phyloP scores from a whole-genome alignment of 2,329 filamentous ascomycete species.

The Sclerotinia borealis region DNA sequence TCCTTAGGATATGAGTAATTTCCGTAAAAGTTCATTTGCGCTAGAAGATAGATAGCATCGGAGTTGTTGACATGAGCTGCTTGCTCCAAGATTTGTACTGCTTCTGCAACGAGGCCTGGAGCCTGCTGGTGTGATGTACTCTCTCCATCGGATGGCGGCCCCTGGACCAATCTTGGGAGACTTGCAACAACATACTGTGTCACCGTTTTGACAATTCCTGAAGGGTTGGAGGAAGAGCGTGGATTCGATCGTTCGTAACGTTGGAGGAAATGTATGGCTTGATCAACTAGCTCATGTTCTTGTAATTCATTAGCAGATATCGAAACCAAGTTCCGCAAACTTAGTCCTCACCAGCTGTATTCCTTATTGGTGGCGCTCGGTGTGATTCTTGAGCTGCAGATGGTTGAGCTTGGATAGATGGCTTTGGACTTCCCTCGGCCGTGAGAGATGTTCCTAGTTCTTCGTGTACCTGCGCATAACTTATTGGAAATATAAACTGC shows the following conservation, averaged over 20 bases:
- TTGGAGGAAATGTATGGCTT: conserved; percentile 33
- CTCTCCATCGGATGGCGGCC: conserved; percentile 37
- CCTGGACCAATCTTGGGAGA: conserved; percentile 58
- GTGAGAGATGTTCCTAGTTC: conserved; percentile 19
- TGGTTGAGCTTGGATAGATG: conserved; percentile 25
- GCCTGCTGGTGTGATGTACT: conserved; percentile 35
- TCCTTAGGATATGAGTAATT: conserved; percentile 85
- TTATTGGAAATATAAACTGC: conserved; percentile 22
- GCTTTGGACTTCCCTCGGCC: conserved; percentile 23
- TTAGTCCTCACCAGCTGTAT: conserved; percentile 24
- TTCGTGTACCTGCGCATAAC: conserved; percentile 21
- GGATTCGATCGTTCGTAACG: conserved; percentile 29
- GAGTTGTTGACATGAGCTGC: conserved; percentile 54
- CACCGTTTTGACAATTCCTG: conserved; percentile 50
- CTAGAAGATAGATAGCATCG: conserved; percentile 83
- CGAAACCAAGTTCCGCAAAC: not conserved
- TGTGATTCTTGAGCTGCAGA: conserved; percentile 26
- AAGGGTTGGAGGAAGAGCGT: conserved; percentile 40
- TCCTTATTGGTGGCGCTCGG: conserved; percentile 21
- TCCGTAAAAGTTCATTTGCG: conserved; percentile 94
- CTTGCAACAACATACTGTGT: conserved; percentile 57
- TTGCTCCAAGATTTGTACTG: conserved; percentile 51
- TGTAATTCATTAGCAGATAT: conserved; percentile 19
- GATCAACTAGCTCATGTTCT: conserved; percentile 33
- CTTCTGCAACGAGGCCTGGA: conserved; percentile 47